Evolutionary conservation across 2,329 filamentous ascomycete genomes (phyloP).

Genomic region (Clarireedia homoeocarpa): DNA sequence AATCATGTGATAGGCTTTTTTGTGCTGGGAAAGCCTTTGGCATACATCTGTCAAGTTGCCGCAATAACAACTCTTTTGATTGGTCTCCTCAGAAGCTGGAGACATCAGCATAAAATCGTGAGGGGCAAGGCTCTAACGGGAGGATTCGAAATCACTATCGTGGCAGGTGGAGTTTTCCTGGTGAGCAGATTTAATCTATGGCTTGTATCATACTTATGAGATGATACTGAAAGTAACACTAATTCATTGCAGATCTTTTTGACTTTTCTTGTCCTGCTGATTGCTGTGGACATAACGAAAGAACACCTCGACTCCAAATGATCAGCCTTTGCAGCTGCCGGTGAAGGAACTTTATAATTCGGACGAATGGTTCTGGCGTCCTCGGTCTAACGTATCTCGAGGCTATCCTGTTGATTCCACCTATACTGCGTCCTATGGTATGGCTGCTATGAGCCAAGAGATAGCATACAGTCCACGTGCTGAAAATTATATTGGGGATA

Average conservation of each 20-base stretch:
- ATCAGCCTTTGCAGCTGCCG: background rate
- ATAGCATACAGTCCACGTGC: background rate
- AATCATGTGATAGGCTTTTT: constrained; percentile 47
- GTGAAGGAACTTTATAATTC: background rate
- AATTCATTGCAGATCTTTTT: constrained; percentile 20
- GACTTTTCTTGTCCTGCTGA: constrained; percentile 23
- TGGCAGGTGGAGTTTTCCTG: constrained; percentile 38
- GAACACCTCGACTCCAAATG: constrained; percentile 14
- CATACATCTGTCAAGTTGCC: constrained; percentile 34
- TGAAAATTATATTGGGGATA: background rate
- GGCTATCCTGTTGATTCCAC: background rate
- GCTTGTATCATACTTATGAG: background rate
- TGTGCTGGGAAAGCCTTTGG: constrained; percentile 51
- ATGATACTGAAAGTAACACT: background rate
- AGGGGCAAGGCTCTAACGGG: constrained; percentile 48
- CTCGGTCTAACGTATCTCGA: background rate
- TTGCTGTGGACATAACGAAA: constrained; percentile 26
- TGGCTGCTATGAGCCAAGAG: background rate
- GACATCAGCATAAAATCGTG: constrained; percentile 50
- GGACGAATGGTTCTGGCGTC: background rate
- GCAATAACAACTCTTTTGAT: constrained; percentile 37
- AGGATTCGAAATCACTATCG: constrained; percentile 48
- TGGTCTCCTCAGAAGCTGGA: constrained; percentile 53
- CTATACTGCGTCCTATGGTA: background rate
- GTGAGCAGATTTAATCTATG: constrained; percentile 34